Evolutionary conservation across 371 early-diverging fungal species (phyloP).

Genomic region (Ordospora pajunii): DNA sequence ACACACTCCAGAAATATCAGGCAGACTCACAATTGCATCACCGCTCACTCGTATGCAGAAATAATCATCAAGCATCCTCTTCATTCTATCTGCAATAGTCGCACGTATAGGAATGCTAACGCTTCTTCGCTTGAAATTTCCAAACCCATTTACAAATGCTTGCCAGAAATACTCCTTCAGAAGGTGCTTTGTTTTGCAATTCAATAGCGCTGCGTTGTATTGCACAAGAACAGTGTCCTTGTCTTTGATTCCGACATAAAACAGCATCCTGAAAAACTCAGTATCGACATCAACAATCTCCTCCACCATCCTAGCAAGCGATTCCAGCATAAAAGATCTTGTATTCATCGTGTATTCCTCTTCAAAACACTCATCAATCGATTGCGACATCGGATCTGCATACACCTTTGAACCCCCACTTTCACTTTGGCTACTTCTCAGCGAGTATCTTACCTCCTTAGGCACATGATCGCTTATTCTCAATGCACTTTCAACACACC

Average conservation of each 20-base stretch:
- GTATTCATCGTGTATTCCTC: not conserved
- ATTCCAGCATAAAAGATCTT: not conserved
- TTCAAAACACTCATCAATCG: not conserved
- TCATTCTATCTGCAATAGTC: not conserved
- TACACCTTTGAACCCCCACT: not conserved
- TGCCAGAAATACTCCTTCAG: slow-evolving; percentile 13
- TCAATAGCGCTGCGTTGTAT: slow-evolving; percentile 10
- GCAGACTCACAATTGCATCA: not conserved
- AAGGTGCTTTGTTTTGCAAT: not conserved
- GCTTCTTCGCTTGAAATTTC: slow-evolving; percentile 14
- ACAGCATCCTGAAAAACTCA: slow-evolving; percentile 9
- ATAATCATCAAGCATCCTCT: slow-evolving; percentile 24
- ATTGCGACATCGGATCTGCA: not conserved
- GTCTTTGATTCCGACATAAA: slow-evolving; percentile 13
- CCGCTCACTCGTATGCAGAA: slow-evolving; percentile 17
- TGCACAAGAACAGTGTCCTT: slow-evolving; percentile 8
- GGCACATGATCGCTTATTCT: not conserved
- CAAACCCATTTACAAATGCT: slow-evolving; percentile 19
- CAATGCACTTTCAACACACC: not conserved
- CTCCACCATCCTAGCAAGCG: not conserved
- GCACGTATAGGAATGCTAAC: not conserved
- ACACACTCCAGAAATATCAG: not conserved
- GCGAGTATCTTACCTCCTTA: not conserved
- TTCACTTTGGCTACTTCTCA: not conserved
- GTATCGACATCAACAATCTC: slow-evolving; percentile 52